Evolutionary conservation across 352 stramenopile genomes (phyloP).

Genomic region (Thraustotheca clavata): DNA sequence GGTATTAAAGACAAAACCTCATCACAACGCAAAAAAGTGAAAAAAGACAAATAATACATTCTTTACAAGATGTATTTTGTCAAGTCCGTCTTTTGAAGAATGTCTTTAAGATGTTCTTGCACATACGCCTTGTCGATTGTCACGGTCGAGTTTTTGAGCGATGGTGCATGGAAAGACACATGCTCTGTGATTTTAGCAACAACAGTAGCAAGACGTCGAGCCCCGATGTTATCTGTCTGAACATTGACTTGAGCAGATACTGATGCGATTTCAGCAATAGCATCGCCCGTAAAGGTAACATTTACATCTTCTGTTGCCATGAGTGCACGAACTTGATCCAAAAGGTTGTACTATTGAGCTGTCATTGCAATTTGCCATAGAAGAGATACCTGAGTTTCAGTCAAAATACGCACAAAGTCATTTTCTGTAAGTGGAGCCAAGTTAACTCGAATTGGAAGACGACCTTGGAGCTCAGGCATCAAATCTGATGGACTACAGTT

Average conservation of each 20-base stretch:
- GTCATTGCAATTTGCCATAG: neutral
- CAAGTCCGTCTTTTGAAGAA: conserved; percentile 91
- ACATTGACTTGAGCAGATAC: conserved; percentile 92
- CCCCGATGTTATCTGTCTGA: conserved; percentile 97
- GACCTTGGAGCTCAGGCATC: conserved; percentile 96
- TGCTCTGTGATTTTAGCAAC: conserved; percentile 98
- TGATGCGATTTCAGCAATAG: conserved; percentile 94
- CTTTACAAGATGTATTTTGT: conserved; percentile 96
- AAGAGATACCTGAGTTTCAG: conserved; percentile 80
- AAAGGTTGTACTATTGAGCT: conserved; percentile 74
- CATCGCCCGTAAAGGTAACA: conserved; percentile 93
- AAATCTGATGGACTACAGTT: conserved; percentile 96
- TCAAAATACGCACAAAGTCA: conserved; percentile 98
- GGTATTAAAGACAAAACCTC: neutral
- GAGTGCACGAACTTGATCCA: conserved; percentile 94
- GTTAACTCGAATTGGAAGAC: conserved; percentile 97
- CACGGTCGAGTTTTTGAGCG: conserved; percentile 78
- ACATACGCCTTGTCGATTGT: conserved; percentile 91
- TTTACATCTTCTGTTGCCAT: conserved; percentile 94
- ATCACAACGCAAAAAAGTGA: neutral
- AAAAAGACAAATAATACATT: conserved; percentile 1
- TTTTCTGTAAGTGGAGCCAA: conserved; percentile 94
- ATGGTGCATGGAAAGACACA: conserved; percentile 95
- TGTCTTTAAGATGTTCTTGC: conserved; percentile 85
- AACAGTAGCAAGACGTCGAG: conserved; percentile 93